Evolutionary conservation across 805 yeast species (phyloP).

Genomic region (Ogataea pignaliae): DNA sequence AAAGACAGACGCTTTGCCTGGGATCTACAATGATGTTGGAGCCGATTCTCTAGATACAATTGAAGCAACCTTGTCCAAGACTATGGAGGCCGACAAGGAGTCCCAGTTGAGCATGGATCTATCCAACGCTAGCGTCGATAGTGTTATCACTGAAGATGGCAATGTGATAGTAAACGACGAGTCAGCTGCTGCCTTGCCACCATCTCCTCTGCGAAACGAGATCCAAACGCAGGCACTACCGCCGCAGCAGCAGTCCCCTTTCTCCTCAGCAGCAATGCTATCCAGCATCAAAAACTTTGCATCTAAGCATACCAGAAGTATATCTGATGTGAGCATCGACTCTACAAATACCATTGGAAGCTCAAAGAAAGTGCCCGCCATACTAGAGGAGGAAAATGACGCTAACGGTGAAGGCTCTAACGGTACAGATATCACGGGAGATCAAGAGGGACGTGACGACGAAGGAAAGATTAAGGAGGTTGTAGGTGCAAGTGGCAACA

Average conservation of each 20-base stretch:
- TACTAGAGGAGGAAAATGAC: conserved; percentile 4
- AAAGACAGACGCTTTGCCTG: conserved; percentile 42
- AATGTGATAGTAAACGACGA: background rate
- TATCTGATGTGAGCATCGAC: conserved; percentile 18
- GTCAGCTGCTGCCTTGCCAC: conserved; percentile 13
- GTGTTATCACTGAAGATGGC: background rate
- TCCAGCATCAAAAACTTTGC: conserved; percentile 18
- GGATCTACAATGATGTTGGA: conserved; percentile 11
- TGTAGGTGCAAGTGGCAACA: conserved; percentile 20
- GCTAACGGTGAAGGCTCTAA: background rate
- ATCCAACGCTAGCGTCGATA: conserved; percentile 11
- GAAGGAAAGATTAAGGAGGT: conserved; percentile 17
- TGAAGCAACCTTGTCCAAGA: conserved; percentile 7
- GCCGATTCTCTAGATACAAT: conserved; percentile 9
- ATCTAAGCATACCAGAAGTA: conserved; percentile 14
- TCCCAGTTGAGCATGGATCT: conserved; percentile 2
- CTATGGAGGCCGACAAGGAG: conserved; percentile 7
- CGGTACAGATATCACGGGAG: no score
- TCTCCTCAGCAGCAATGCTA: conserved; percentile 3
- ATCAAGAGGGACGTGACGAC: background rate
- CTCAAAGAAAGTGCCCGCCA: conserved; percentile 7
- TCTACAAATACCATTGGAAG: conserved; percentile 11
- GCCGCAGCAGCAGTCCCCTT: no score
- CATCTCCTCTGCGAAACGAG: conserved; percentile 4
- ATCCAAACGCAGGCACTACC: conserved; percentile 1